Evolutionary conservation across 371 early-diverging fungal genomes (phyloP), one percentile per base, ranked within the genome.

Genomic region (Mortierella sp.): DNA sequence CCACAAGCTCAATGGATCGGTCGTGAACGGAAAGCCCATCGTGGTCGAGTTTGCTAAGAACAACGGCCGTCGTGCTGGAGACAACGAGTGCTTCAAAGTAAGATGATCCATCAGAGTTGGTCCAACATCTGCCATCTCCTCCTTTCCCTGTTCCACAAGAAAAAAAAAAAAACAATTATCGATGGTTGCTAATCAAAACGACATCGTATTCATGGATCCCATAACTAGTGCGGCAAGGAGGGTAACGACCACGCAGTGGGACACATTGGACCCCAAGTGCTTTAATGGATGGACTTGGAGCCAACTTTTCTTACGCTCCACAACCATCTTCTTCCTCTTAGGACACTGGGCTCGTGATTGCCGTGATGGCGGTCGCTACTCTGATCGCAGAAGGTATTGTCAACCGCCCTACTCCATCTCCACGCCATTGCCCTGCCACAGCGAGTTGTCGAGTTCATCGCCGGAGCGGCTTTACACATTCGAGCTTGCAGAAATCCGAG

Each of bases 311-410:
- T n/a, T n/a, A n/a, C n/a, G n/a, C n/a, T n/a, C n/a, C n/a, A n/a
- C n/a, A n/a, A n/a, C n/a, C n/a, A n/a, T n/a, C n/a, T n/a, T n/a
- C n/a, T n/a, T n/a, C n/a, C n/a, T n/a, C n/a, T n/a, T 64, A 90
- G 91, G 91, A 55, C 91, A 91, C 67, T 91, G 90, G 90, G 91
- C 91, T 58, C 83, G 89, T 71, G 91, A 91, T 64, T 91, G 91
- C 62, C 83, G 82, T 45, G 84, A 81, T 42, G 58, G 72, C 59
- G 80, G 81, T 51, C 66, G 68, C 28, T 60, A 54, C 34, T 61
- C 78, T 41, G 78, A 73, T 34, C 65, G 68, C 72, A 71, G 81
- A 61, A 69, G 74, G 71, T 79, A 81, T 72, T 79, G 80, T 55
- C 57, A 68, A 45, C 57, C 43, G 63, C 51, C 59, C 30, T 45